Base-by-base conservation (phyloP, 2,329 filamentous ascomycete species). In the Tolypocladium pustulatum region DNA sequence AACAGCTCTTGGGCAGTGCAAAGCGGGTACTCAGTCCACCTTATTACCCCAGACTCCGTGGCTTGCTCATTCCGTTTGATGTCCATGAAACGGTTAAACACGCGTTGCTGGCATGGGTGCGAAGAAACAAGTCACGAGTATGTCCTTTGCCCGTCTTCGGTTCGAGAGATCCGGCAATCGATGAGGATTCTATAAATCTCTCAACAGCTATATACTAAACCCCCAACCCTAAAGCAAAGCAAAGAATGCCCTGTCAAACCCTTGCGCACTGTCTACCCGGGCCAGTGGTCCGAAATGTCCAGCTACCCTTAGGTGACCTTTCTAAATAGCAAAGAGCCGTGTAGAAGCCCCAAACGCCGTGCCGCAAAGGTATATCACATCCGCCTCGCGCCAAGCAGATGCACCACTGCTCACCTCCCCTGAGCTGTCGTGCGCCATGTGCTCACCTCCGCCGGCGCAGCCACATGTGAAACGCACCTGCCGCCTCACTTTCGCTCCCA, bases 311-410 rank as follows among this genome's bases (percentile, higher is more conserved):
- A 17, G 30, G 49, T n/a, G 3, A 34, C 17, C 17, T 22, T 22
- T 20, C 22, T 34, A 10, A 52, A 20, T 34, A 34, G 49, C 49
- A 52, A 52, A 34, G 27, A 52, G 49, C 22, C 49, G 22, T 22
- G 17, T 40, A 10, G 34, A 30, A 37, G 36, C 51, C 22, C 57
- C 49, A 54, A 58, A 58, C 57, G 57, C 57, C 57, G 40, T 56
- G 54, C 54, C 54, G 46, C 57, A 37, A 40, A 22, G 46, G 20
- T 53, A 56, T 56, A 43, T 46, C 27, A 56, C 22, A 27, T 51
- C 46, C 53, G 41, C 53, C 53, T 43, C 41, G 40, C 34, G 56
- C 36, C 25, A 32, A 46, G 27, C 46, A n/a, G n/a, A 30, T 34
- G 49, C 49, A 34, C 30, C 30, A 2, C 49, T 13, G 17, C 27